Evolutionary conservation across 2,329 filamentous ascomycete genomes (phyloP).

Genomic region (Lecanicillium sp.): DNA sequence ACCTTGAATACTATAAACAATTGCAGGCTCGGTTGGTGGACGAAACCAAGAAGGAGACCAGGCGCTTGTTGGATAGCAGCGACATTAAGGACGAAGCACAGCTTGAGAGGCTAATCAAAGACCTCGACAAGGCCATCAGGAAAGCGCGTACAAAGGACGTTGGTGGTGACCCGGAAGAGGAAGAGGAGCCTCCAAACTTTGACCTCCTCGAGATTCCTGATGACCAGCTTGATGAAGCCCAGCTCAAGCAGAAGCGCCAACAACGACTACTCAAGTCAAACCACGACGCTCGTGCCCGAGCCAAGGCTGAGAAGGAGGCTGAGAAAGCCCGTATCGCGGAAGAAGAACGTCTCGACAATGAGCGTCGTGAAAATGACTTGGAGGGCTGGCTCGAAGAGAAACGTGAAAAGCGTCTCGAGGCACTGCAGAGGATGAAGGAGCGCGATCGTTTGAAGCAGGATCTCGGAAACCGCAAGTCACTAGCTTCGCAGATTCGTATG

Average conservation of each 20-base stretch:
- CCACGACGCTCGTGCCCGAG: slow-evolving; percentile 84
- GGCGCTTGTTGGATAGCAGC: slow-evolving; percentile 76
- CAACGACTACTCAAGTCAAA: slow-evolving; percentile 92
- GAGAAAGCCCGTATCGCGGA: slow-evolving; percentile 81
- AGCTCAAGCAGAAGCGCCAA: slow-evolving; percentile 84
- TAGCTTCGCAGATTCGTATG: slow-evolving; percentile 96
- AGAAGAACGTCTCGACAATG: slow-evolving; percentile 73
- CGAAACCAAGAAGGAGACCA: slow-evolving; percentile 84
- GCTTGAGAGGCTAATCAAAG: slow-evolving; percentile 75
- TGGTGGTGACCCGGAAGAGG: slow-evolving; percentile 71
- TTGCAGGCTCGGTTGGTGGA: slow-evolving; percentile 64
- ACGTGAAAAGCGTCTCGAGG: slow-evolving; percentile 59
- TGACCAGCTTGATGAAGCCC: slow-evolving; percentile 85
- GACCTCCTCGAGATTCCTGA: slow-evolving; percentile 83
- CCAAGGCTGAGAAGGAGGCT: slow-evolving; percentile 90
- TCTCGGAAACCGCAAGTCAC: slow-evolving; percentile 89
- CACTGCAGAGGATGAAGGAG: slow-evolving; percentile 81
- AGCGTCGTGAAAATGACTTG: slow-evolving; percentile 74
- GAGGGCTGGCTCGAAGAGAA: slow-evolving; percentile 83
- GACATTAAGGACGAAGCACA: slow-evolving; percentile 88
- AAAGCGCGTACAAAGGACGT: slow-evolving; percentile 91
- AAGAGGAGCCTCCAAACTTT: slow-evolving; percentile 76
- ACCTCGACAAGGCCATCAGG: slow-evolving; percentile 83
- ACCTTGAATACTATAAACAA: slow-evolving; percentile 87
- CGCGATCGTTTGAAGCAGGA: slow-evolving; percentile 89